Evolutionary conservation across 352 stramenopile genomes (phyloP).

Genomic region (Achlya hypogyna): DNA sequence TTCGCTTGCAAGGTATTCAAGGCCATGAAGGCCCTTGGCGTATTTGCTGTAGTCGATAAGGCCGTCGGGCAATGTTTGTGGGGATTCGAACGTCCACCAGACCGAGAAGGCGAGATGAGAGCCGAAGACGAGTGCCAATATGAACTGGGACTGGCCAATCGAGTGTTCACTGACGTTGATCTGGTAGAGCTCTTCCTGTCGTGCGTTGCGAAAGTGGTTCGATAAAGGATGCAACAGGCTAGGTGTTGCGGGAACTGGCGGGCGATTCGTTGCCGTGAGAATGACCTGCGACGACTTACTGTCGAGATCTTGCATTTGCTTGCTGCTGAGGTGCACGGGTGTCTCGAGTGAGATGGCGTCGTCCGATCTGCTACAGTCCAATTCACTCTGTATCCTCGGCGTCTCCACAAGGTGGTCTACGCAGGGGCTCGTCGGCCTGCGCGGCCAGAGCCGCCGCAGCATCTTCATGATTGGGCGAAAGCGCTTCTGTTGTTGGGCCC

Average conservation of each 20-base stretch:
- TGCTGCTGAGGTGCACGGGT: neutral
- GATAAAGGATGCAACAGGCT: conserved; percentile 26
- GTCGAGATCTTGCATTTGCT: no score
- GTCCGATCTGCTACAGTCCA: neutral
- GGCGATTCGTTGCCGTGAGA: no score
- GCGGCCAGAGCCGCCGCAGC: neutral
- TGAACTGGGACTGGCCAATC: conserved; percentile 9
- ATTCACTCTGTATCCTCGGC: neutral
- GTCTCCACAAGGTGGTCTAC: neutral
- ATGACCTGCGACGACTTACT: no score
- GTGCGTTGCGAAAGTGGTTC: conserved; percentile 61
- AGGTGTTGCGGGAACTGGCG: no score
- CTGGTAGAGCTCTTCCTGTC: conserved; percentile 71
- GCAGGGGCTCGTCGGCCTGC: neutral
- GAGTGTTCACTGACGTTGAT: conserved; percentile 29
- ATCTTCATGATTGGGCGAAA: neutral
- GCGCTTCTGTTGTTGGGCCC: neutral
- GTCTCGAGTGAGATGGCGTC: neutral
- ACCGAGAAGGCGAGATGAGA: neutral
- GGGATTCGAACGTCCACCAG: conserved; percentile 45
- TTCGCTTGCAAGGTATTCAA: neutral
- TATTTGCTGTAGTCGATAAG: neutral
- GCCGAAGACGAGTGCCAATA: neutral
- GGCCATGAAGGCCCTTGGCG: neutral
- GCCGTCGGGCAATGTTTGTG: neutral